Evolutionary conservation across 1,139 yeast species (phyloP), one percentile per base, ranked within the genome.

Genomic region (Protomyces pachydermus): DNA sequence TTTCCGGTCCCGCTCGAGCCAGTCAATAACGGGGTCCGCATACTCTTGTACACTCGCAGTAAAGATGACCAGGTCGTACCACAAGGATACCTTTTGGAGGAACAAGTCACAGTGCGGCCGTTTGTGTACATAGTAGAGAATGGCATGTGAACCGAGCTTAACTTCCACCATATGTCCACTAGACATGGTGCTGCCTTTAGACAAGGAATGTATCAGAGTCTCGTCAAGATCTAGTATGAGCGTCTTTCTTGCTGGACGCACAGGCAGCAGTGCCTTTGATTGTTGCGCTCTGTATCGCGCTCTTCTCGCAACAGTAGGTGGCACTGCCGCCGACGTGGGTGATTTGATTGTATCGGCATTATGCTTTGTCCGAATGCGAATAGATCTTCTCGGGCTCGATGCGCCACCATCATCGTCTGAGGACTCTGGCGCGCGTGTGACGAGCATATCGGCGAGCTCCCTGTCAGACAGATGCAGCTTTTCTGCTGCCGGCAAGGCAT

Each of bases 11-110:
- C 79, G 76, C 70, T 86, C 91, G 23, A 93, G 77, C 87, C 95
- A 89, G 75, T 91, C 95, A 61, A 93, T 90, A 67, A 93, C 95
- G 0, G 98, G 98, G 72, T 93, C 98, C 0, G 98, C 98, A 71
- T 93, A 93, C 73, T 91, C 97, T 74, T 85, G 85, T 66, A 93
- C 95, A 60, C 96, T 87, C 1, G 98, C 98, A 0, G 98, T 93
- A 77, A 91, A 91, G 12, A 93, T 84, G 56, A 91, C 93, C 53
- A 93, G 78, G 70, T 90, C 88, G 75, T 84, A 93, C 98, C 98
- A 93, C 71, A 85, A 84, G 64, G 86, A 79, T 14, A 91, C 95
- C 67, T 86, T 87, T 66, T 83, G 80, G 37, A 93, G 78, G 72
- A 93, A 93, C 69, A 83, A 82, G 74, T 90, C 97, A 72, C 97